Percentiles rank a stretch among this genome's conserved stretches.
Evolutionary conservation across 31 red algal species (phyloP).

Genomic region (Asparagopsis taxiformis): DNA sequence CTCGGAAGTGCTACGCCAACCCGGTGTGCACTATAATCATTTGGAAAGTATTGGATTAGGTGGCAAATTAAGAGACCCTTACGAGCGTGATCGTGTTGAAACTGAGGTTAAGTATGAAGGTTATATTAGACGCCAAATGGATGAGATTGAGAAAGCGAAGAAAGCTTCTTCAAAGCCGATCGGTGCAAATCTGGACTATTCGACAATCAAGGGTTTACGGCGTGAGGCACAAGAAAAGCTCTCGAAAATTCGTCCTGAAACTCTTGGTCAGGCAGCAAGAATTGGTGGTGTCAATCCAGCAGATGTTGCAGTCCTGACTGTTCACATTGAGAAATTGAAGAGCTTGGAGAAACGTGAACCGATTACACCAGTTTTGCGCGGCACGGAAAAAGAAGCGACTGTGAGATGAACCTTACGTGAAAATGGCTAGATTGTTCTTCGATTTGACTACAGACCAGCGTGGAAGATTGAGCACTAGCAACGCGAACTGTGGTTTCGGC

Average conservation of each 20-base stretch:
- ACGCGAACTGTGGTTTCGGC: no score
- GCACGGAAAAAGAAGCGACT: no score
- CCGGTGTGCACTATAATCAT: conserved; percentile 65
- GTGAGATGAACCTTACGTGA: no score
- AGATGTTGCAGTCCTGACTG: conserved; percentile 83
- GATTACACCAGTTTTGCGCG: no score
- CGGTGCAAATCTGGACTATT: conserved; percentile 75
- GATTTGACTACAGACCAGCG: no score
- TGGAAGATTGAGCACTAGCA: no score
- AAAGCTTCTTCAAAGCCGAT: conserved; percentile 36
- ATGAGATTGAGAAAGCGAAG: conserved; percentile 67
- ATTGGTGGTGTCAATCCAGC: conserved; percentile 96
- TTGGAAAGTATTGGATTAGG: conserved; percentile 40
- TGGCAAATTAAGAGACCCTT: conserved; percentile 52
- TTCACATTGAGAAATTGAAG: conserved; percentile 65
- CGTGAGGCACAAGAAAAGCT: conserved; percentile 89
- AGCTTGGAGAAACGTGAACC: no score
- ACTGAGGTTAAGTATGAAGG: no score
- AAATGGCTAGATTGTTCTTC: no score
- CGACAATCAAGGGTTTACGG: conserved; percentile 59
- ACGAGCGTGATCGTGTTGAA: conserved; percentile 84
- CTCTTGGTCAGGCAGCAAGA: conserved; percentile 86
- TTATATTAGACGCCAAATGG: conserved; percentile 82
- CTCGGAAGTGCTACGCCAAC: conserved; percentile 70
- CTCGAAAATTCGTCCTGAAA: conserved; percentile 70